These are phyloP conservation scores for Naegleria gruberi DNA, from an alignment of 208 protist genomes.

Conservation along the genomic window DNA sequence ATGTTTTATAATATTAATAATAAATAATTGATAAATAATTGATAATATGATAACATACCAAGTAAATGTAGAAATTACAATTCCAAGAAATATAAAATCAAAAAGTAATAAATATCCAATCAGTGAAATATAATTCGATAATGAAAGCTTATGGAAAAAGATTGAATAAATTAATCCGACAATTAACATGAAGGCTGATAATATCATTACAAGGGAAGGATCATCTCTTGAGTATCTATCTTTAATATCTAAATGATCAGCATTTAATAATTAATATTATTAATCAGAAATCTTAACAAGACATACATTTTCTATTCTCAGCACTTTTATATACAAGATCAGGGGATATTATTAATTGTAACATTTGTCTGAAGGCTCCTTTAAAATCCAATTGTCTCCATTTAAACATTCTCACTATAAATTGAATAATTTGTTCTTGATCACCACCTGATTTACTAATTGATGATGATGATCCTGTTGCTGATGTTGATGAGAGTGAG, in stretches of 20 bases:
- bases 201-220: conserved; percentile 58
- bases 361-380: conserved; percentile 9
- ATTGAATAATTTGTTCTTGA: conserved; percentile 1
- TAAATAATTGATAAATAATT: neutral
- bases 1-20: neutral
- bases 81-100: conserved; percentile 50
- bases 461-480: neutral
- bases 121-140: conserved; percentile 23
- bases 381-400: conserved; percentile 25
- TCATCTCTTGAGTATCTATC: conserved; percentile 45
- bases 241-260: neutral
- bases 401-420: conserved; percentile 2
- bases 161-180: conserved; percentile 30
- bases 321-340: neutral
- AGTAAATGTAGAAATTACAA: conserved; percentile 44
- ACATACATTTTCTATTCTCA: conserved; percentile 21
- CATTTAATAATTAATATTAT: neutral
- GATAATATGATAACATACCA: conserved; percentile 26
- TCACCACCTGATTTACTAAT: neutral
- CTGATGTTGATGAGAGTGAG: neutral
- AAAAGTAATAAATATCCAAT: conserved; percentile 48
- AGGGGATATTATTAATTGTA: neutral
- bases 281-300: neutral
- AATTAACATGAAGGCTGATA: conserved; percentile 38
- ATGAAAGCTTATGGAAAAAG: conserved; percentile 22